phyloP scores from a whole-genome alignment of 208 protist species.

The Trypanosomatidae sp. region DNA sequence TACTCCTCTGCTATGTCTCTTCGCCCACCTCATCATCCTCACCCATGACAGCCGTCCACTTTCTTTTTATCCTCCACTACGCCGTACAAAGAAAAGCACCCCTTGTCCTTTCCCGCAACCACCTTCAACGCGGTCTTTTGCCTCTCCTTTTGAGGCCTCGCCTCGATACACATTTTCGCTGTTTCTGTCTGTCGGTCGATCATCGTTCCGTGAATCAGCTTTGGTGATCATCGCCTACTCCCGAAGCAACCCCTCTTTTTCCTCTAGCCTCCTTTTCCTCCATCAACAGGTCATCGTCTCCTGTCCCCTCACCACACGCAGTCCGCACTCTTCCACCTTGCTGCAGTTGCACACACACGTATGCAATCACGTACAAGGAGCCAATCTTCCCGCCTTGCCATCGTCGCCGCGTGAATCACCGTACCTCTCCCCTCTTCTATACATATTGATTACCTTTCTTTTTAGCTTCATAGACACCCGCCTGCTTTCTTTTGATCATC shows the following conservation, averaged over 20 bases:
- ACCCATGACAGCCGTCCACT: not conserved
- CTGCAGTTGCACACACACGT: not conserved
- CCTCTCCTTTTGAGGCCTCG: not conserved
- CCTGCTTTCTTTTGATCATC: not conserved
- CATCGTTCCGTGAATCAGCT: not conserved
- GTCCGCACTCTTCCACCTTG: not conserved
- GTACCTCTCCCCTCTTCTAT: not conserved
- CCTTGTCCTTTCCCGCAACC: not conserved
- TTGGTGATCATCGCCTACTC: not conserved
- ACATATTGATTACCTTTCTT: not conserved
- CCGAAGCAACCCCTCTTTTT: not conserved
- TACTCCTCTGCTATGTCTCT: not conserved
- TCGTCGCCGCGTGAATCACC: not conserved
- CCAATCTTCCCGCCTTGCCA: not conserved
- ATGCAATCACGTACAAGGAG: not conserved
- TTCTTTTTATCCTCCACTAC: not conserved
- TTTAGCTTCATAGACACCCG: constrained; percentile 11
- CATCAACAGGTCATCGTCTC: not conserved
- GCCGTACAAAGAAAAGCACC: not conserved
- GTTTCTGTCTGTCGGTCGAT: no score
- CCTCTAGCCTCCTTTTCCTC: not conserved
- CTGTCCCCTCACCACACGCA: not conserved
- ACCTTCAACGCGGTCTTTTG: not conserved
- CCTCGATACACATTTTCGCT: not conserved
- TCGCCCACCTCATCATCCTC: not conserved